phyloP scores from a whole-genome alignment of 495 filamentous ascomycete species.

The Geopyxis carbonaria region DNA sequence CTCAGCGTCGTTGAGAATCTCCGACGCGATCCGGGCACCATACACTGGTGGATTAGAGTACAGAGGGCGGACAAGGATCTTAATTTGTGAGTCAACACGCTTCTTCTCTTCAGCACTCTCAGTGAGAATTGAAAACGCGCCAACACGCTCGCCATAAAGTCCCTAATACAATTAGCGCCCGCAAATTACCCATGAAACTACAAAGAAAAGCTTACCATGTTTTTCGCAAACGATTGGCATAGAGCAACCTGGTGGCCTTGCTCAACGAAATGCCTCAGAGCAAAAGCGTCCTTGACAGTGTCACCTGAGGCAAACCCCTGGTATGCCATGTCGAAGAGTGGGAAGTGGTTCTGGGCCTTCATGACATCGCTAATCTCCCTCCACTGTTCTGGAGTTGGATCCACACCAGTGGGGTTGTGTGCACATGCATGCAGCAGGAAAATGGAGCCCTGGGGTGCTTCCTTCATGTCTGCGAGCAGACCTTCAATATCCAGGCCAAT shows the following conservation, averaged over 20 bases:
- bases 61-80: conserved; percentile 89
- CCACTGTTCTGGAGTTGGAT: conserved; percentile 88
- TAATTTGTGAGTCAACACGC: conserved; percentile 91
- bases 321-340: conserved; percentile 99
- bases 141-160: conserved; percentile 95
- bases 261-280: conserved; percentile 76
- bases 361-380: conserved; percentile 75
- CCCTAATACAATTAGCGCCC: conserved; percentile 39
- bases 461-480: conserved; percentile 77
- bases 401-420: conserved; percentile 96
- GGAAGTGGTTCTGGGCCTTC: conserved; percentile 75
- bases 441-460: conserved; percentile 67
- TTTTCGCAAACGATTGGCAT: conserved; percentile 96
- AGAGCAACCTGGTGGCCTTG: conserved; percentile 80
- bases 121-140: conserved; percentile 85
- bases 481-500: conserved; percentile 96
- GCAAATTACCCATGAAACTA: too few species aligned
- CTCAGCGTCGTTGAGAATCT: conserved; percentile 74
- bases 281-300: conserved; percentile 82
- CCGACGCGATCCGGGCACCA: conserved; percentile 81
- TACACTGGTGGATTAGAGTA: conserved; percentile 98
- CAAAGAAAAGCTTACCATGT: conserved; percentile 68
- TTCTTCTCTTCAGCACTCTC: conserved; percentile 78
- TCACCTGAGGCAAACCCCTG: conserved; percentile 93
- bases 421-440: conserved; percentile 94